Base-by-base conservation (phyloP, 148 eudicot species). In the Rhododendron ovatum region DNA sequence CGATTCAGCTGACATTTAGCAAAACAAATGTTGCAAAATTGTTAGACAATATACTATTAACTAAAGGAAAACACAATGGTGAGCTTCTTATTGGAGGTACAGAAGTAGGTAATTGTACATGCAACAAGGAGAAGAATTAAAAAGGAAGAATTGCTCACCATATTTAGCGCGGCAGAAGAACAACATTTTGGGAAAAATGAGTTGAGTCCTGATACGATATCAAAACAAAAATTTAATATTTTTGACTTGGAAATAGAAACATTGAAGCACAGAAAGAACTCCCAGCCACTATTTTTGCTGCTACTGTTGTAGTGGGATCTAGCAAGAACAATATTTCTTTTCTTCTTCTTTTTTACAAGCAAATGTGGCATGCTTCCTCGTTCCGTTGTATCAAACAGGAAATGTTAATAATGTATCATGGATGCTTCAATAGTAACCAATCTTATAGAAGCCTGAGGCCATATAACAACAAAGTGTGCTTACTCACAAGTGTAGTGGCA, bases 1-100 rank as follows among this genome's bases (percentile, higher is more conserved):
- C 73, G 88, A 85, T 78, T 89, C 92, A 83, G 86, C 91, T 89
- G 91, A n/a, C 83, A 78, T 86, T 86, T 41, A 37, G 57, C 80
- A 59, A 82, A 82, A 77, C 41, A 53, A 80, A 30, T 37, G 73
- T 76, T 53, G 24, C 35, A 41, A 71, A 13, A 12, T 33, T 30
- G 59, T 41, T 39, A 43, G 89, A 78, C 37, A 59, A 37, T 3
- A 15, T 20, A 30, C 30, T 30, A 82, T 15, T 18, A 51, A 45
- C 30, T 14, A 45, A 47, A 45, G 26, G 15, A 74, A 80, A 43
- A 43, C 28, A 79, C 26, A 5, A 28, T 33, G 26, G 39, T 30
- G 50, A 85, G 33, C 87, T 37, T 48, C 73, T 7, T 24, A 82
- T 37, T 80, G 57, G 63, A 28, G 26, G 74, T 39, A 41, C 37